These are phyloP conservation scores for Cynanchum wilfordii DNA, from an alignment of 257 asterid species.

Conservation along the genomic window DNA sequence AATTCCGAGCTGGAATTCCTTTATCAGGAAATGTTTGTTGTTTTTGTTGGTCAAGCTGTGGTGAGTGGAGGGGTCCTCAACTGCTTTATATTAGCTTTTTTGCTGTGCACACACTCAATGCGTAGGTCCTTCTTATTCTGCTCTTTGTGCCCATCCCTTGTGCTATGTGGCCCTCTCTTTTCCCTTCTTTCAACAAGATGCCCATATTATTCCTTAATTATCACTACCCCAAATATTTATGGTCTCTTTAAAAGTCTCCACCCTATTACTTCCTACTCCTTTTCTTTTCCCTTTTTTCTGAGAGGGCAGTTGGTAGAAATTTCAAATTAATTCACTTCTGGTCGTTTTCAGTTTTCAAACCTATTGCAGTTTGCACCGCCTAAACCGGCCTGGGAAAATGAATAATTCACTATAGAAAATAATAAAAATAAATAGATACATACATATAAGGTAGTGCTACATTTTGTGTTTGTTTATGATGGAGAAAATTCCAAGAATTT, in stretches of 20 bases:
- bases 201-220: background rate
- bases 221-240: background rate
- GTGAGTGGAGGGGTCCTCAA: background rate
- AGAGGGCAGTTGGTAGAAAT: too few relatives aligned
- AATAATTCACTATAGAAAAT: background rate
- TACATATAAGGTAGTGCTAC: background rate
- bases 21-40: background rate
- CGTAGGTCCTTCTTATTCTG: background rate
- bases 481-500: background rate
- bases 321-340: background rate
- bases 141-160: background rate
- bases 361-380: background rate
- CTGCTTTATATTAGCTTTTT: slow-evolving; percentile 12
- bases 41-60: slow-evolving; percentile 13
- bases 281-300: background rate
- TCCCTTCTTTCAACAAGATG: background rate
- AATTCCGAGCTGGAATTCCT: slow-evolving; percentile 11
- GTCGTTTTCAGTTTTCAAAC: slow-evolving; percentile 2
- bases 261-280: background rate
- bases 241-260: background rate
- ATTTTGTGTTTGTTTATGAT: background rate
- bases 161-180: background rate
- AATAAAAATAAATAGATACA: background rate
- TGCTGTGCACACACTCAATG: background rate
- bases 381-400: background rate